Percentiles rank a stretch among this genome's conserved stretches.
phyloP scores from a whole-genome alignment of 495 filamentous ascomycete species.

The Aspergillus kassunensis region DNA sequence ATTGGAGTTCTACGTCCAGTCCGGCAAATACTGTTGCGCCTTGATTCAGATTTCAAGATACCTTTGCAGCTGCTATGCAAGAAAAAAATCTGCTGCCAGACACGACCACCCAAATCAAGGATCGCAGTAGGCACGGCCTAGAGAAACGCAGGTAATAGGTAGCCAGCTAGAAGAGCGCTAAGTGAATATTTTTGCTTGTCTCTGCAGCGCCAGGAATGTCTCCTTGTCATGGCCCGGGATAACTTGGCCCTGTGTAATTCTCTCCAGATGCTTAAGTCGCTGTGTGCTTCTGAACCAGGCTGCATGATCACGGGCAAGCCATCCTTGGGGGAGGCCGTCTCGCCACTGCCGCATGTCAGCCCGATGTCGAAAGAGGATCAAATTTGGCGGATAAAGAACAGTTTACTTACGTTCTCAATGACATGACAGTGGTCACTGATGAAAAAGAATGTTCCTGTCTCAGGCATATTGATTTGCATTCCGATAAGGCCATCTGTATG shows the following conservation, averaged over 20 bases:
- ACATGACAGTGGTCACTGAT: constrained; percentile 15
- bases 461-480: constrained; percentile 14
- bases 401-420: constrained; percentile 13
- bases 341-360: constrained; percentile 9
- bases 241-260: constrained; percentile 11
- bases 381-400: background rate
- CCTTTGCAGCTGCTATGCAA: no score
- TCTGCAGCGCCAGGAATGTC: constrained; percentile 8
- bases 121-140: no score
- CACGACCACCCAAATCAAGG: no score
- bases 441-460: constrained; percentile 11
- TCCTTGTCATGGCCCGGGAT: constrained; percentile 15
- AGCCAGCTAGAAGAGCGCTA: no score
- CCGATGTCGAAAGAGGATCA: background rate
- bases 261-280: constrained; percentile 13
- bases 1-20: no score
- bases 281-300: constrained; percentile 16
- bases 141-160: no score
- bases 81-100: no score
- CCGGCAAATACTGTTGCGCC: no score
- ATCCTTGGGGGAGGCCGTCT: constrained; percentile 14
- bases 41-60: no score
- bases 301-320: constrained; percentile 13
- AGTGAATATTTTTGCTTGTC: constrained; percentile 11
- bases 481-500: constrained; percentile 13